A percentile compares a stretch with the other conserved stretches of the same genome.
phyloP scores from a whole-genome alignment of 163 green algal species.

The Scenedesmus sp. region DNA sequence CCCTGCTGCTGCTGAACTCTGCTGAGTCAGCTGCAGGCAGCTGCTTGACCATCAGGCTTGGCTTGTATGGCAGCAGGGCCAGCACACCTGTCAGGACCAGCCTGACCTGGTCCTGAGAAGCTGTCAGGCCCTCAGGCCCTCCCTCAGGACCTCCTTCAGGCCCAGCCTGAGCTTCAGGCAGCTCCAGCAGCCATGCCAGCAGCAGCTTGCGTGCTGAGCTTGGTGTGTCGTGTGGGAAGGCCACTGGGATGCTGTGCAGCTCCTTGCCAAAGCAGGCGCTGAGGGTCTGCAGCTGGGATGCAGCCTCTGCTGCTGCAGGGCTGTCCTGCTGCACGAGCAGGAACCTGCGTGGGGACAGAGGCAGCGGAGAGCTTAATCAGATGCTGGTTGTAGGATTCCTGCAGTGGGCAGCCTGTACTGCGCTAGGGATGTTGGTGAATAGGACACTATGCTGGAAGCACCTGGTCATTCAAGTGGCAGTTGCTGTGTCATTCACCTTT shows the following conservation, averaged over 20 bases:
- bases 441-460: too few species aligned
- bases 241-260: not conserved
- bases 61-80: not conserved
- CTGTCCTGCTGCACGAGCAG: not conserved
- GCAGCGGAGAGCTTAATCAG: too few species aligned
- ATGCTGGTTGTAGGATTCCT: too few species aligned
- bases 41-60: not conserved
- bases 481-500: too few species aligned
- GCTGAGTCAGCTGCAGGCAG: not conserved
- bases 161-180: constrained; percentile 1
- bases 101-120: not conserved
- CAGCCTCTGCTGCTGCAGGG: not conserved
- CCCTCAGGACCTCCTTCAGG: too few species aligned
- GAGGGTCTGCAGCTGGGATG: not conserved
- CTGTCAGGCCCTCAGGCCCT: too few species aligned
- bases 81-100: not conserved
- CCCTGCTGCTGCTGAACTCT: too few species aligned
- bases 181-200: not conserved
- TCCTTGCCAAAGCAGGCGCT: constrained; percentile 1
- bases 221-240: not conserved
- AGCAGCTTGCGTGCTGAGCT: not conserved
- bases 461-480: too few species aligned
- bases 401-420: too few species aligned
- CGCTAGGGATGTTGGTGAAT: too few species aligned
- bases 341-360: too few species aligned